A percentile compares a stretch with the other conserved stretches of the same genome.
Conservation (phyloP, 2,329 filamentous ascomycete genomes). For the Paraphaeosphaeria sporulosa region DNA sequence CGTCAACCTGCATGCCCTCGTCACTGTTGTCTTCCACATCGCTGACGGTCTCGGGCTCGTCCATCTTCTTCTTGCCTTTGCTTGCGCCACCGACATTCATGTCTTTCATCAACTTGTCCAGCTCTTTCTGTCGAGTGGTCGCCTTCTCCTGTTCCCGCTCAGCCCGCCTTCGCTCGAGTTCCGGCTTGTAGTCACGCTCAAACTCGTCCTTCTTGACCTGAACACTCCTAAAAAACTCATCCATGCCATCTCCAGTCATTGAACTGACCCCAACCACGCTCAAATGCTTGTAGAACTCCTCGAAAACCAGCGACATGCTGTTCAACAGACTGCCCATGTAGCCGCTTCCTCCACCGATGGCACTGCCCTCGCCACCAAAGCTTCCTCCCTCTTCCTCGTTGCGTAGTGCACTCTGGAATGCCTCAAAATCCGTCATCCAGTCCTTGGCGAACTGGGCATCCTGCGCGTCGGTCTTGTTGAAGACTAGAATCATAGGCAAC, state of each 20-base stretch:
- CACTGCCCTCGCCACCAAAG: slow-evolving; percentile 74
- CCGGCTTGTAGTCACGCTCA: slow-evolving; percentile 86
- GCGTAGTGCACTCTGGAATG: slow-evolving; percentile 86
- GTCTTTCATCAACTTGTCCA: slow-evolving; percentile 93
- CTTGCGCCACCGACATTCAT: slow-evolving; percentile 68
- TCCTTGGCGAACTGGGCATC: slow-evolving; percentile 91
- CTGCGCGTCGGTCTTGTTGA: slow-evolving; percentile 98
- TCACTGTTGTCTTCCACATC: slow-evolving; percentile 60
- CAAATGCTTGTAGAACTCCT: slow-evolving; percentile 95
- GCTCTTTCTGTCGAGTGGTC: slow-evolving; percentile 76
- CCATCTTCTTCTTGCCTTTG: slow-evolving; percentile 46
- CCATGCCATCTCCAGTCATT: slow-evolving; percentile 88
- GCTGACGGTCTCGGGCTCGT: slow-evolving; percentile 60
- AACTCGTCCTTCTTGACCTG: slow-evolving; percentile 89
- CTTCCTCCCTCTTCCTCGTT: slow-evolving; percentile 80
- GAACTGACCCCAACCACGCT: slow-evolving; percentile 93
- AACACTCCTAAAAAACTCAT: slow-evolving; percentile 93
- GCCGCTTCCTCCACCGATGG: slow-evolving; percentile 73
- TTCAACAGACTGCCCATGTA: slow-evolving; percentile 97
- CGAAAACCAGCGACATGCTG: slow-evolving; percentile 96
- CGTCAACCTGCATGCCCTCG: slow-evolving; percentile 61
- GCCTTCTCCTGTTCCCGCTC: slow-evolving; percentile 80
- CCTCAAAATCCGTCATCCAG: slow-evolving; percentile 99
- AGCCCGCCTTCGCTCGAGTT: slow-evolving; percentile 79
- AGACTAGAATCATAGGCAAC: slow-evolving; percentile 96